Evolutionary conservation across 2,329 filamentous ascomycete genomes (phyloP).

Genomic region (Aspergillus nomiae): DNA sequence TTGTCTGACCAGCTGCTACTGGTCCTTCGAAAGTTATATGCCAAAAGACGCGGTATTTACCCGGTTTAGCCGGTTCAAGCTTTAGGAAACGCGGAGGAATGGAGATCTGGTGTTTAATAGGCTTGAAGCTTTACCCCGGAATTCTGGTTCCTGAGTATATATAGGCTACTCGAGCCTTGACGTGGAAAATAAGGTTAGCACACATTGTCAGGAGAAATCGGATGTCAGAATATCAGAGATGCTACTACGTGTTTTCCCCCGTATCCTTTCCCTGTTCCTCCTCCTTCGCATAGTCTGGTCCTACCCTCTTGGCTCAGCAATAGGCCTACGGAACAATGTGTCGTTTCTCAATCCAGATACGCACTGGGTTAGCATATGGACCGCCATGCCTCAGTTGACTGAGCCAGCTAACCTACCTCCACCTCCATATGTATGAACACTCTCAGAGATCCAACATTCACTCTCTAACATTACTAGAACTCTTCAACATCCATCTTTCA

Average conservation of each 20-base stretch:
- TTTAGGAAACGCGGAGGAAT: neutral
- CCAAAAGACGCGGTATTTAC: neutral
- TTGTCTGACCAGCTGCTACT: neutral
- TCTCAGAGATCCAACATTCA: neutral
- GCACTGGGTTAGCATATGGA: slow-evolving; percentile 66
- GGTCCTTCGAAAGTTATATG: neutral
- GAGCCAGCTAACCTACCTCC: slow-evolving; percentile 65
- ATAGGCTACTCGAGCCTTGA: neutral
- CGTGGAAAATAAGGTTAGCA: neutral
- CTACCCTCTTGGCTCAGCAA: neutral
- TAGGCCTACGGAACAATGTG: neutral
- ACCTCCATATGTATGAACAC: slow-evolving; percentile 55
- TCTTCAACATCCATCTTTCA: slow-evolving; percentile 56
- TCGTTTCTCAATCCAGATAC: neutral
- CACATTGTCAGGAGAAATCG: neutral
- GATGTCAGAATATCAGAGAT: neutral
- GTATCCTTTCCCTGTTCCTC: neutral
- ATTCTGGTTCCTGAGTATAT: neutral
- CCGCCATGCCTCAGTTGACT: slow-evolving; percentile 66
- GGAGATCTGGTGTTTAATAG: neutral
- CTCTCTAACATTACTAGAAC: slow-evolving; percentile 46
- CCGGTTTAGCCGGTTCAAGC: slow-evolving; percentile 10
- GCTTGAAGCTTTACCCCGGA: neutral
- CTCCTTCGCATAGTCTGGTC: neutral
- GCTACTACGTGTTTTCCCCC: neutral